A percentile compares a stretch with the other conserved stretches of the same genome.
Evolutionary conservation across 139 green algal genomes (phyloP).

Genomic region (Ulvella scutata): DNA sequence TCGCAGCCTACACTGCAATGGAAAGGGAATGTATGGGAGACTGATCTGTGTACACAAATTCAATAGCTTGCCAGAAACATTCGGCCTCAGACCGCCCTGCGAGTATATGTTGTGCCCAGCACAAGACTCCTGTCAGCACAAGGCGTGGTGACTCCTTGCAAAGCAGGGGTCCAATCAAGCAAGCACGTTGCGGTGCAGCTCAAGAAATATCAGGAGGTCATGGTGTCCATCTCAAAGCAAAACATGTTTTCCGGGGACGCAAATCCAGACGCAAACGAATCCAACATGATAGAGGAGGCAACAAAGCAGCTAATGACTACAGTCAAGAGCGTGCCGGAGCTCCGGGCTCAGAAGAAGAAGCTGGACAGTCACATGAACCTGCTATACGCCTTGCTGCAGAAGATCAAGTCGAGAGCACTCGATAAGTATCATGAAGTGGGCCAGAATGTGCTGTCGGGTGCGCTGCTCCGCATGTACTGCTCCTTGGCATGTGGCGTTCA

Average conservation of each 20-base stretch:
- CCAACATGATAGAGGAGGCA: constrained; percentile 7
- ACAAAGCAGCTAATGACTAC: constrained; percentile 19
- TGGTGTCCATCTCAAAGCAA: neutral
- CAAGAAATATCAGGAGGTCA: constrained; percentile 1
- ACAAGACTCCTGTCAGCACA: too few species aligned
- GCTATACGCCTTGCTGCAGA: constrained; percentile 60
- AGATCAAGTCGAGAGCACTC: constrained; percentile 60
- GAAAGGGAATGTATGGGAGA: too few species aligned
- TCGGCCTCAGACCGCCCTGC: too few species aligned
- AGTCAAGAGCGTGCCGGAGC: constrained; percentile 24
- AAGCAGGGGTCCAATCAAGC: too few species aligned
- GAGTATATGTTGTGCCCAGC: too few species aligned
- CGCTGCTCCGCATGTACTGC: too few species aligned
- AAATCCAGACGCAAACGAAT: neutral
- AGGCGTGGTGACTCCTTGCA: too few species aligned
- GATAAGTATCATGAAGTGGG: neutral
- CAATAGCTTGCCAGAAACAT: too few species aligned
- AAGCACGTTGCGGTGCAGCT: neutral
- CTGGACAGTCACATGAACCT: constrained; percentile 99
- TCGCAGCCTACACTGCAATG: too few species aligned
- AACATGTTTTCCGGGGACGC: neutral
- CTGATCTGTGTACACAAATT: too few species aligned
- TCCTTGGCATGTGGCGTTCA: too few species aligned
- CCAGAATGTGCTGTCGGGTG: neutral
- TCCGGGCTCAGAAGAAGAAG: constrained; percentile 41